Base-by-base conservation (phyloP, 2,329 filamentous ascomycete genomes). In the Fragosphaeria purpurea region DNA sequence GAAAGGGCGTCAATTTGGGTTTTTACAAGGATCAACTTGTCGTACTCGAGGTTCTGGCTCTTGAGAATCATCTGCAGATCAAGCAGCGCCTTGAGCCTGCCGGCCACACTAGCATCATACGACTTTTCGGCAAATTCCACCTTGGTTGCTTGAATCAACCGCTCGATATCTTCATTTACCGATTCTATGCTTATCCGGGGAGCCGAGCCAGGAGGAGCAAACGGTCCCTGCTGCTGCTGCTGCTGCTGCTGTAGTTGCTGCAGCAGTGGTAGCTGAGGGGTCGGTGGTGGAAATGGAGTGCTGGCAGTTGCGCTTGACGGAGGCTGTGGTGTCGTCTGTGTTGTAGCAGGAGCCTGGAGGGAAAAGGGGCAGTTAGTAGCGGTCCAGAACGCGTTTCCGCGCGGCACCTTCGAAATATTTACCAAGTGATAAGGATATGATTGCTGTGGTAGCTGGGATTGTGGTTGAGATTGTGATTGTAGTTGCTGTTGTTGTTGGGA, bases 1-100 rank as follows among this genome's bases (percentile, higher is more conserved):
- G 80, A 79, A 66, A 95, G 77, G 67, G 83, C 81, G 66, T 85
- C 82, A 67, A 96, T 83, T 77, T 93, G 88, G 65, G 85, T 83
- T 68, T 85, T 87, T 68, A 95, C 86, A 65, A 86, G 80, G 68
- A 86, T 82, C 64, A 95, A 77, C 70, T 95, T 86, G 62, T 90
- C 83, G 60, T 82, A 81, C 53, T 84, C 84, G 64, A 95, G 75
- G 63, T 83, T 82, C 67, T 88, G 85, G 59, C 76, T 83, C 65
- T 86, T 82, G 63, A 96, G 73, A 58, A 91, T 79, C 58, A 76
- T 81, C 70, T 95, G 88, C 57, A 97, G 77, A 67, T 93, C 87
- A 67, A 90, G 73, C 59, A 96, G 79, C 56, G 89, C 88, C 70
- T 88, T 86, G 62, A 95, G 73, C 69, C 86, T 87, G 62, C 80